Evolutionary conservation across 805 yeast species (phyloP), one percentile per base, ranked within the genome.

Genomic region (Candida sonorensis): DNA sequence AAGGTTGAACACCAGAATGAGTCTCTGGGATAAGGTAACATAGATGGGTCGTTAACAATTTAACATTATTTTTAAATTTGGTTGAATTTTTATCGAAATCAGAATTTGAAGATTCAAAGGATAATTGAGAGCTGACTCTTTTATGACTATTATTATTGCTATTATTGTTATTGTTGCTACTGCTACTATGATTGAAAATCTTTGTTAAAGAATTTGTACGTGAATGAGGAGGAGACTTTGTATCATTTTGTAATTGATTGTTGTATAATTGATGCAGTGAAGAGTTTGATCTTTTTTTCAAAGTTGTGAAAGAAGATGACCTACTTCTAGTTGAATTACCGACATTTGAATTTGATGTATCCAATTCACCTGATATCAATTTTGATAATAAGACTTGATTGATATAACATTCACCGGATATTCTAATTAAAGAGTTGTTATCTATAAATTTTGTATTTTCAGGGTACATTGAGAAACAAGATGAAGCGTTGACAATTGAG

Each of bases 1-100:
- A 69, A 12, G 78, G 77, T 28, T 72, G 67, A 18, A 82, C 90
- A 25, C 84, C 82, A 4, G 79, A 77, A 54, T 82, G 94, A 17
- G 72, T 51, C 33, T 71, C 75, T 4, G 94, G 92, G 66, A 82
- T 75, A 14, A 60, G 17, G 28, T 58, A 57, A 33, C 55, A 38
- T 17, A 60, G 40, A 27, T 51, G 50, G 2, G 61, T 53, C 23
- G 34, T 38, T 11, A 45, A 32, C 9, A 59, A 33, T 7, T 38
- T 37, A 13, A 50, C 40, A 16, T 46, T 47, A n/a, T 35, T 41
- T 28, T 49, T 42, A 26, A 39, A 43, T 21, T 46, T 47, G 2
- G 48, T 32, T 7, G 41, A 30, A 14, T 29, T 16, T 22, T 18
- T 18, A 9, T 29, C 26, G 15, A 44, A 41, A 8, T 46, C 49